Percentiles rank a stretch among this genome's conserved stretches.
Conservation (phyloP, 2,329 filamentous ascomycete species). For the Alternaria burnsii region DNA sequence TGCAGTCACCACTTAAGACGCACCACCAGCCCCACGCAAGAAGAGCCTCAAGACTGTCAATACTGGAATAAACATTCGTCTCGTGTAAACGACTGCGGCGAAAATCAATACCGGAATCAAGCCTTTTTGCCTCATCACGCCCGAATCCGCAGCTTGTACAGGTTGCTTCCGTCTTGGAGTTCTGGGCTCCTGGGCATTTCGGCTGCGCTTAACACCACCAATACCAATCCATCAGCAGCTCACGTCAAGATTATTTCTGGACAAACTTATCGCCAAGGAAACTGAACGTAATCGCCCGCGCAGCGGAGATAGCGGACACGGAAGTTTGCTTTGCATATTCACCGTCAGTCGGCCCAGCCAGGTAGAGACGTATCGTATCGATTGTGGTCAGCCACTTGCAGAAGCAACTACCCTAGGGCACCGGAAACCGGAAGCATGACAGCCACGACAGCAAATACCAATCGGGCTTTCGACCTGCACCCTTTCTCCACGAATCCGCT, state of each 20-base stretch:
- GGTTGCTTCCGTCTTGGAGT: slow-evolving; percentile 21
- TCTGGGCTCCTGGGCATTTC: slow-evolving; percentile 19
- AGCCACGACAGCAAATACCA: slow-evolving; percentile 48
- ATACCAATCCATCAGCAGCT: slow-evolving; percentile 3
- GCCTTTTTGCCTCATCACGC: slow-evolving; percentile 12
- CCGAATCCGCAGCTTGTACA: slow-evolving; percentile 9
- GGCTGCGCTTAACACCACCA: slow-evolving; percentile 10
- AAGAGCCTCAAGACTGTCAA: not conserved
- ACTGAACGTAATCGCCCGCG: slow-evolving; percentile 7
- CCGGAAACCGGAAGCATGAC: slow-evolving; percentile 23
- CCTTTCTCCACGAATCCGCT: slow-evolving; percentile 56
- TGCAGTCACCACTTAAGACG: not conserved
- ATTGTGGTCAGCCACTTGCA: slow-evolving; percentile 8
- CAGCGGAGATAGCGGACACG: slow-evolving; percentile 10
- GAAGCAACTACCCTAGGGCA: not conserved
- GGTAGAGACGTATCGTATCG: not conserved
- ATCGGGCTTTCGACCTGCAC: slow-evolving; percentile 54
- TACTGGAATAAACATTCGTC: not conserved
- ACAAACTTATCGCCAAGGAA: slow-evolving; percentile 9
- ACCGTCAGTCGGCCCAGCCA: not conserved
- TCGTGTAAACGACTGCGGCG: not conserved
- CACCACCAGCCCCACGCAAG: not conserved
- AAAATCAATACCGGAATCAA: slow-evolving; percentile 13
- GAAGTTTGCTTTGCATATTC: slow-evolving; percentile 1
- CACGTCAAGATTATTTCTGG: not conserved